Evolutionary conservation across 2,329 filamentous ascomycete species (phyloP).

Genomic region (Trichoderma sp.): DNA sequence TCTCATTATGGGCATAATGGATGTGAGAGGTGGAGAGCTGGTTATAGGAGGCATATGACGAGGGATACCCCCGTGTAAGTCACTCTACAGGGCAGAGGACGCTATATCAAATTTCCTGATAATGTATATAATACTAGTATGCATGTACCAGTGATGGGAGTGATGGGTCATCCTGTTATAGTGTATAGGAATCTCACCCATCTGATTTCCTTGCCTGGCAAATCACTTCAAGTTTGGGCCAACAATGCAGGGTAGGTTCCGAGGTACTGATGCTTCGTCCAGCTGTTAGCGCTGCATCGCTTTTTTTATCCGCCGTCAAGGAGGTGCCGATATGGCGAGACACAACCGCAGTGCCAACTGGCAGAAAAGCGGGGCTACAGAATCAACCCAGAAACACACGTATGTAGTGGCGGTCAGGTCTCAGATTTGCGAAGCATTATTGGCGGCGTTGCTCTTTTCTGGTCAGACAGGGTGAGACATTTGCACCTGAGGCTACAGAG

Average conservation of each 20-base stretch:
- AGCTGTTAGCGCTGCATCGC: not conserved
- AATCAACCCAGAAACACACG: not conserved
- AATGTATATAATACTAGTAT: no score
- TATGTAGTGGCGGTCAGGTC: slow-evolving; percentile 17
- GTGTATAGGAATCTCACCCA: not conserved
- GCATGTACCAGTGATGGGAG: no score
- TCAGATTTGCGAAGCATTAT: not conserved
- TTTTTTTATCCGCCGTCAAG: slow-evolving; percentile 11
- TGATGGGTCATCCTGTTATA: no score
- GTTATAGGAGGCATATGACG: not conserved
- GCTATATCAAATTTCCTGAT: no score
- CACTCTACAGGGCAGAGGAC: not conserved
- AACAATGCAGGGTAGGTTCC: slow-evolving; percentile 9
- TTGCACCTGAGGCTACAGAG: no score
- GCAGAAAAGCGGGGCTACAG: slow-evolving; percentile 17
- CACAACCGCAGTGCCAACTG: slow-evolving; percentile 23
- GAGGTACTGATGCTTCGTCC: not conserved
- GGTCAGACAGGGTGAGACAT: slow-evolving; percentile 13
- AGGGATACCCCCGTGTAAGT: not conserved
- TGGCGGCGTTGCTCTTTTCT: not conserved
- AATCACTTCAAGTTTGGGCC: not conserved
- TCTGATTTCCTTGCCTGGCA: not conserved
- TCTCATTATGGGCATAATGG: not conserved
- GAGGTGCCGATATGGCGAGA: not conserved
- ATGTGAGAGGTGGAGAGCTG: not conserved